Base-by-base conservation (phyloP, 768 basidiomycete species). In the Pseudohyphozyma bogoriensis region DNA sequence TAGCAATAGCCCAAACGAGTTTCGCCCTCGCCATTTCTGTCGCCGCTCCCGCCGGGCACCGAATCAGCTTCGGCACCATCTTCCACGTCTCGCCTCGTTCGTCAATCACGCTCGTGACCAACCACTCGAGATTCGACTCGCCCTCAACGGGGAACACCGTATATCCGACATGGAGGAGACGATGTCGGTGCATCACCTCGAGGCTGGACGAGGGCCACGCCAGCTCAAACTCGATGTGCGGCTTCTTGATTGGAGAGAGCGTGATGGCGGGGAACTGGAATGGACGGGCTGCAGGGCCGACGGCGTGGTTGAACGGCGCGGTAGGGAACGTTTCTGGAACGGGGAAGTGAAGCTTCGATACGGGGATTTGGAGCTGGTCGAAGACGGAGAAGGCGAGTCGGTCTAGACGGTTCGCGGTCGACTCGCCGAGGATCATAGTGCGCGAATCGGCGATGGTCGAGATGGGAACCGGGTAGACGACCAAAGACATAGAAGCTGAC, bases 251-350 rank as follows among this genome's bases (percentile, higher is more conserved):
- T 3, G 59, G 53, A n/a, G 61, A 49, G 28, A 66, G 12, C 7
- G 42, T 58, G 47, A 66, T 29, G 12, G 61, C 65, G 3, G 65
- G 65, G n/a, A 53, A 47, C 26, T 63, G 59, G 39, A 47, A 63
- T 4, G 47, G 40, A 2, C 65, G 65, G 18, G 55, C 22, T 2
- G 47, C 13, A 2, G 59, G 61, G 6, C 55, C 56, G 0, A 56
- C 31, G 5, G 50, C 15, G 0, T 49, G 42, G 0, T 44, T 44
- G 24, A 31, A 11, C 20, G 29, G 51, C 0, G 65, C 61, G 0
- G 65, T 39, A 1, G 65, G 65, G 50, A 66, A 66, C 13, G 65
- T 66, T n/a, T 66, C 65, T 29, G 65, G 61, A 0, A 35, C 32
- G 1, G 65, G 65, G 26, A 60, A 26, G 18, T 46, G 56, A 1